Conservation (phyloP, 768 basidiomycete species). For the Harrya chromipes region DNA sequence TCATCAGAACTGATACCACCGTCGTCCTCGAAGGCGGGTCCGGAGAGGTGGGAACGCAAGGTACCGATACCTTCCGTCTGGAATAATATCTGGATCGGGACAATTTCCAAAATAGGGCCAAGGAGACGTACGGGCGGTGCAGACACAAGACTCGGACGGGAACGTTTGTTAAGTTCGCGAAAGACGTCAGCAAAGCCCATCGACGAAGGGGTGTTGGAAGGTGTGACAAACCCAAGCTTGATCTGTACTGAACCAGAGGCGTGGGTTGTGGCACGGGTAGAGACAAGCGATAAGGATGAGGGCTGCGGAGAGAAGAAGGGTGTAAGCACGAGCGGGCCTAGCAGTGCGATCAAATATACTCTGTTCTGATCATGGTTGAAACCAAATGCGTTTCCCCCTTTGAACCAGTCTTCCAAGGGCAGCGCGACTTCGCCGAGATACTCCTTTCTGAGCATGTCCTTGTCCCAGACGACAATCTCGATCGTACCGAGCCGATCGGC, state of each 20-base stretch:
- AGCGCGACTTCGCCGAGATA: slow-evolving; percentile 89
- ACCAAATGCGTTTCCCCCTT: slow-evolving; percentile 36
- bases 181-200: slow-evolving; percentile 61
- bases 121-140: slow-evolving; percentile 67
- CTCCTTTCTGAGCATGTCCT: slow-evolving; percentile 81
- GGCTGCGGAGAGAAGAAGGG: slow-evolving; percentile 33
- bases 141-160: slow-evolving; percentile 65
- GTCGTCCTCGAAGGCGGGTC: slow-evolving; percentile 68
- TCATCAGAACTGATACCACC: slow-evolving; percentile 64
- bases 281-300: slow-evolving; percentile 43
- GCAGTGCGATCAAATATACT: slow-evolving; percentile 40
- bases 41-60: slow-evolving; percentile 56
- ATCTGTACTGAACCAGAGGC: slow-evolving; percentile 55
- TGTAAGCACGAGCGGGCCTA: slow-evolving; percentile 1
- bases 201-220: slow-evolving; percentile 41
- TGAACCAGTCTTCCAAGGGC: slow-evolving; percentile 81
- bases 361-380: slow-evolving; percentile 68
- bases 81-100: neutral
- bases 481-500: slow-evolving; percentile 70
- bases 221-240: slow-evolving; percentile 56
- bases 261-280: slow-evolving; percentile 43
- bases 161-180: slow-evolving; percentile 57
- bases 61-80: slow-evolving; percentile 89
- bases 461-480: slow-evolving; percentile 93
- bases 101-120: neutral